Conservation (phyloP, 768 basidiomycete genomes). For the Mycena kentingensis region DNA sequence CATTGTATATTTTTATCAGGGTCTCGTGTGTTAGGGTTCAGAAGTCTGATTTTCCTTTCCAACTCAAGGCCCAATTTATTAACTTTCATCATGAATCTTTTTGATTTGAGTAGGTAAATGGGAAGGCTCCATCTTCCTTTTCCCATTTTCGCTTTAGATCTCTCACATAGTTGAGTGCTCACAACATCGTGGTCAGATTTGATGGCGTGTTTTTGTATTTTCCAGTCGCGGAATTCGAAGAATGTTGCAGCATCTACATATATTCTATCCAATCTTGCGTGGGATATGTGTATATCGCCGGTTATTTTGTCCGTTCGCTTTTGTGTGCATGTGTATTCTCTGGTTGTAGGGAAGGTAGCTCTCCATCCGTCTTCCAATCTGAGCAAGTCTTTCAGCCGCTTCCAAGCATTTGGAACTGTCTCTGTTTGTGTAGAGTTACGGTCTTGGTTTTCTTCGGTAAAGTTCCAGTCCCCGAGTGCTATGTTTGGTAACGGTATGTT, state of each 20-base stretch:
- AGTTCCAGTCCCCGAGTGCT: constrained; percentile 30
- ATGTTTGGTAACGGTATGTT: neutral
- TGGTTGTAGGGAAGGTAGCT: constrained; percentile 8
- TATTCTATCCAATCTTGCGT: constrained; percentile 9
- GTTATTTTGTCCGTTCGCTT: too few relatives aligned
- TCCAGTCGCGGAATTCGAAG: constrained; percentile 2
- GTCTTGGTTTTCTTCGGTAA: constrained; percentile 26
- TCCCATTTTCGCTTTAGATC: neutral
- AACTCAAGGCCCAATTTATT: neutral
- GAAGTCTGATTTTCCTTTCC: neutral
- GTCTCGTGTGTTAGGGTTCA: neutral
- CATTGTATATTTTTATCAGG: too few relatives aligned
- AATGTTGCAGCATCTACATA: neutral
- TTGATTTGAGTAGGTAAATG: constrained; percentile 3
- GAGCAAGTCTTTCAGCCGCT: neutral
- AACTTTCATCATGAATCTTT: neutral
- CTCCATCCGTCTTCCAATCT: constrained; percentile 15
- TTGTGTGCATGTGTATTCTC: too few relatives aligned
- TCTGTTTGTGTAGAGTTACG: too few relatives aligned
- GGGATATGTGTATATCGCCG: constrained; percentile 3
- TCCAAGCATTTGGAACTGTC: constrained; percentile 10
- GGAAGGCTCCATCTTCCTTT: constrained; percentile 11
- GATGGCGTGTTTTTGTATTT: constrained; percentile 1
- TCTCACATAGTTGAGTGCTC: neutral
- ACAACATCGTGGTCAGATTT: constrained; percentile 14